phyloP scores from a whole-genome alignment of 176 grass and related monocot species.

The Lolium rigidum region DNA sequence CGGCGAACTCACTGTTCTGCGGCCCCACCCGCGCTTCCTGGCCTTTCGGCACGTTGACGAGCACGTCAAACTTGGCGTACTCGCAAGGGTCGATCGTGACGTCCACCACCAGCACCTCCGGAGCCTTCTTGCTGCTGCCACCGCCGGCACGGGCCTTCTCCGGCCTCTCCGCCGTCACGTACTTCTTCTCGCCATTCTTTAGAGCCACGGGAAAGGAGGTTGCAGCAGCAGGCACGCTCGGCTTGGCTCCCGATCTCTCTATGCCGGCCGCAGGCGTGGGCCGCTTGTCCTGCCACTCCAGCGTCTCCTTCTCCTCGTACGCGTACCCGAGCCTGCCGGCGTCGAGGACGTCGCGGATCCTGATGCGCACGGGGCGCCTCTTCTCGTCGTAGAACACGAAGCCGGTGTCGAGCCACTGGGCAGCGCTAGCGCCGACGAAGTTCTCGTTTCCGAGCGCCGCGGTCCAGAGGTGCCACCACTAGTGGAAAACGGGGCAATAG shows the following conservation, averaged over 20 bases:
- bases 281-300: slow-evolving; percentile 6
- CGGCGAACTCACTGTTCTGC: slow-evolving; percentile 7
- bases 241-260: not conserved
- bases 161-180: slow-evolving; percentile 3
- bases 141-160: not conserved
- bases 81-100: slow-evolving; percentile 23
- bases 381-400: slow-evolving; percentile 32
- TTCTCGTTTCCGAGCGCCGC: not conserved
- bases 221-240: not conserved
- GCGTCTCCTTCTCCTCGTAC: slow-evolving; percentile 19
- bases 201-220: slow-evolving; percentile 6
- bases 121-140: slow-evolving; percentile 2
- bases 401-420: slow-evolving; percentile 8
- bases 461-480: slow-evolving; percentile 51
- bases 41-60: slow-evolving; percentile 2
- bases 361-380: slow-evolving; percentile 15
- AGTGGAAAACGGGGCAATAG: no score
- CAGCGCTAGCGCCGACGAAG: not conserved
- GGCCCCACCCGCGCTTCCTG: slow-evolving; percentile 5
- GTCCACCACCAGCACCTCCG: slow-evolving; percentile 27
- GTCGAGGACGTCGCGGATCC: slow-evolving; percentile 19
- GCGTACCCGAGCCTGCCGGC: not conserved
- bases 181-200: not conserved
- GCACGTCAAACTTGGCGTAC: slow-evolving; percentile 19
- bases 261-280: slow-evolving; percentile 15